Evolutionary conservation across 768 basidiomycete genomes (phyloP).

Genomic region (Auricularia sp.): DNA sequence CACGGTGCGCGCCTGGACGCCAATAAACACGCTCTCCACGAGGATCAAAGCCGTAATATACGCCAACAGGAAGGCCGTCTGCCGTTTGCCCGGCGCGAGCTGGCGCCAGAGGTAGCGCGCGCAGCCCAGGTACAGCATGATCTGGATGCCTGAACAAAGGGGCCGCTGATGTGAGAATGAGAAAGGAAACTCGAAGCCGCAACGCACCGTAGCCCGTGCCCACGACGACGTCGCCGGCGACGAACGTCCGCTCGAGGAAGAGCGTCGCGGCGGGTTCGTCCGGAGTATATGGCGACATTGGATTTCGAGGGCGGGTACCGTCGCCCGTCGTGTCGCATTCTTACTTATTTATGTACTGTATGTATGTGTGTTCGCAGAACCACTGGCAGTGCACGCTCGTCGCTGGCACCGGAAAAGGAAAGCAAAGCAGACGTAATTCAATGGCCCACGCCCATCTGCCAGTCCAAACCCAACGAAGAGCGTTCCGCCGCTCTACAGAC

Average conservation of each 20-base stretch:
- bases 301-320: too few species aligned
- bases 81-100: conserved; percentile 16
- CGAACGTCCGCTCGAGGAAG: conserved; percentile 30
- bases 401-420: too few species aligned
- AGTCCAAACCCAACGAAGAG: too few species aligned
- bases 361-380: too few species aligned
- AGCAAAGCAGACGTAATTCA: too few species aligned
- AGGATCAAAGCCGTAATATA: conserved; percentile 31
- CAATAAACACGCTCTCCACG: conserved; percentile 30
- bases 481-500: too few species aligned
- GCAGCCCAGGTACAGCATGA: conserved; percentile 30
- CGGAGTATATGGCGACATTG: conserved; percentile 17
- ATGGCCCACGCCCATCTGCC: too few species aligned
- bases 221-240: conserved; percentile 32
- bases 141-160: conserved; percentile 23
- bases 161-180: too few species aligned
- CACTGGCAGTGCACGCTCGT: too few species aligned
- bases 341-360: too few species aligned
- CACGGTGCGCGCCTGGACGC: conserved; percentile 29
- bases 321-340: too few species aligned
- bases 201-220: conserved; percentile 33
- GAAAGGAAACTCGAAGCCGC: too few species aligned
- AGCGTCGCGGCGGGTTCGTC: conserved; percentile 25
- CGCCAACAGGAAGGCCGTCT: conserved; percentile 25
- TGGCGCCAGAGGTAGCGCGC: conserved; percentile 29